Evolutionary conservation across 1,139 yeast genomes (phyloP), one percentile per base, ranked within the genome.

Genomic region (Wickerhamiella pararugosa): DNA sequence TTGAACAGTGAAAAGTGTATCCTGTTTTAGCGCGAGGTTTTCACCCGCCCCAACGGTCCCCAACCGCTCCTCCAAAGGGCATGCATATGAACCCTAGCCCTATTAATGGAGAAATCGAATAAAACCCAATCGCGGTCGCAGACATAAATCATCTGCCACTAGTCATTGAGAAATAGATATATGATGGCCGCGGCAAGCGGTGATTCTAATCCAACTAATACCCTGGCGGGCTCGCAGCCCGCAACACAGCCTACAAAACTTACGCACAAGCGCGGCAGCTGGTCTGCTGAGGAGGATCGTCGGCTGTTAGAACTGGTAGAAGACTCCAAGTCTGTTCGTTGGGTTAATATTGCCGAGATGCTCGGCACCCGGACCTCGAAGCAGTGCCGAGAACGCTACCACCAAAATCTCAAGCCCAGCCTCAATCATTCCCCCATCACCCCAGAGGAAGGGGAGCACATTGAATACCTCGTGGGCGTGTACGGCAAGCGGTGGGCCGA

Each of bases 401-500:
- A 86, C 60, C 95, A 86, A 61, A 84, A 84, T 61, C 70, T 86
- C 53, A 86, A 86, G 60, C 95, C 95, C 5, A 66, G 79, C 25
- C 69, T 86, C 47, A 83, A 83, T 59, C 73, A 87, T 53, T 66
- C 79, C 36, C 95, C 95, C 7, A 86, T 86, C 43, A 71, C 92
- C 6, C 72, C 75, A 11, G 93, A 83, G 53, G 96, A 86, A 59
- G 95, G 95, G 30, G 73, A 70, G 39, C 65, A 76, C 48, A 86
- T 86, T 49, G 94, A 84, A 61, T 75, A 75, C 49, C 68, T 86
- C 44, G 95, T 86, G 36, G 73, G 71, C 7, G 73, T 75, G 51
- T 74, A 81, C 56, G 96, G 96, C 41, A 83, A 84, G 60, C 74
- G 82, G 55, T 86, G 96, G 96, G 95, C 95, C 1, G 94, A 83